phyloP scores from a whole-genome alignment of 108 stramenopile species.

The Parietichytrium sp. region DNA sequence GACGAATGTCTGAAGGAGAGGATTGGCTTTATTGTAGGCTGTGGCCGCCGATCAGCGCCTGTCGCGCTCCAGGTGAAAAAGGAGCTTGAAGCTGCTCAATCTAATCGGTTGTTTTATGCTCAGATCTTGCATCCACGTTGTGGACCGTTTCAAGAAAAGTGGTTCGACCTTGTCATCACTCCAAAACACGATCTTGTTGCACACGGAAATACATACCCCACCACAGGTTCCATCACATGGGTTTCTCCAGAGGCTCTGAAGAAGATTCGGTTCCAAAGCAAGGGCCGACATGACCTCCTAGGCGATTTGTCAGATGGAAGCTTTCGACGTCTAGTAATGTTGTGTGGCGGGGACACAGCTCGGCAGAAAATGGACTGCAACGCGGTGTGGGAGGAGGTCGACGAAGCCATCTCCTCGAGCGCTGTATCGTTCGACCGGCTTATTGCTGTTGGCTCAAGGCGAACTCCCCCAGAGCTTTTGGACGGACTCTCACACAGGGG shows the following conservation, averaged over 20 bases:
- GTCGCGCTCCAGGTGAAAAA: not conserved
- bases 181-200: not conserved
- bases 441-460: not conserved
- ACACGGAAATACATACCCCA: not conserved
- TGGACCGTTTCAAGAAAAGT: not conserved
- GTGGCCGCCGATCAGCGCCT: not conserved
- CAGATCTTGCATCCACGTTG: constrained; percentile 13
- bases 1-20: not conserved
- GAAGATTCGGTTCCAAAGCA: not conserved
- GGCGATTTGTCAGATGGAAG: too few species aligned
- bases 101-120: not conserved
- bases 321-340: constrained; percentile 1
- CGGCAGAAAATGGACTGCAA: not conserved
- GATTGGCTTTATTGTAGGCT: not conserved
- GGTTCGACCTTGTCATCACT: constrained; percentile 10
- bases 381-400: not conserved
- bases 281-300: too few species aligned
- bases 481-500: not conserved
- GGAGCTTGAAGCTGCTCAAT: not conserved
- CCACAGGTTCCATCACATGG: constrained; percentile 25
- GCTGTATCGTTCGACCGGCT: not conserved
- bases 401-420: not conserved
- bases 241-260: not conserved
- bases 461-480: not conserved
- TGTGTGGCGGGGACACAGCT: not conserved